A percentile compares a stretch with the other conserved stretches of the same genome.
These are phyloP conservation scores for Vaccinium darrowii DNA, from an alignment of 148 eudicot genomes.

Conservation along the genomic window DNA sequence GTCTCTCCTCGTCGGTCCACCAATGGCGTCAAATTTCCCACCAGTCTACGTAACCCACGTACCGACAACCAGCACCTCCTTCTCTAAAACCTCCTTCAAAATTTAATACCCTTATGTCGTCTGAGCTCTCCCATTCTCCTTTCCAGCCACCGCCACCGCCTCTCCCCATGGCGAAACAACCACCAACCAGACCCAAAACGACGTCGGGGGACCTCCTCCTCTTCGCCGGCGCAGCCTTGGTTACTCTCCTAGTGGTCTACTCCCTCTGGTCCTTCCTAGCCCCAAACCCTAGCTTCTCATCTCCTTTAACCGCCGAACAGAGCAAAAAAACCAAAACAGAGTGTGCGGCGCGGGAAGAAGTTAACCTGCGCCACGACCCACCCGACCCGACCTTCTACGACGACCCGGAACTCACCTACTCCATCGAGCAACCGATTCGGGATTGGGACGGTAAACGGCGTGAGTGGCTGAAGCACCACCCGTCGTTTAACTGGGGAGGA, in stretches of 20 bases:
- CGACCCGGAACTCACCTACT: slow-evolving; percentile 43
- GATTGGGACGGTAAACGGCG: slow-evolving; percentile 79
- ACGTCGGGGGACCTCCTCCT: slow-evolving; percentile 32
- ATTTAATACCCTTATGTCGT: slow-evolving; percentile 3
- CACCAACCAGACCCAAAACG: slow-evolving; percentile 25
- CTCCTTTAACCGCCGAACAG: neutral
- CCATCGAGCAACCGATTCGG: slow-evolving; percentile 35
- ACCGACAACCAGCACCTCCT: neutral
- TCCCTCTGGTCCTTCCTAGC: slow-evolving; percentile 46
- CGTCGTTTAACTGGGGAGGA: slow-evolving; percentile 24
- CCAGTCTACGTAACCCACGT: neutral
- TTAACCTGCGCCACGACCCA: slow-evolving; percentile 23
- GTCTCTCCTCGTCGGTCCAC: neutral
- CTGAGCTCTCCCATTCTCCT: neutral
- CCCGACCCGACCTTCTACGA: slow-evolving; percentile 38
- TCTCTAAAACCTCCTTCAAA: neutral
- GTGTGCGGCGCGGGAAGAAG: too few relatives aligned
- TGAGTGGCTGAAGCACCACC: slow-evolving; percentile 54
- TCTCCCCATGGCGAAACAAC: slow-evolving; percentile 35
- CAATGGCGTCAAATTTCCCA: neutral
- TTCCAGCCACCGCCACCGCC: neutral
- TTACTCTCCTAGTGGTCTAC: slow-evolving; percentile 50
- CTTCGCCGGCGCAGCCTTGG: slow-evolving; percentile 38
- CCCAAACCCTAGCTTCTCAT: slow-evolving; percentile 25
- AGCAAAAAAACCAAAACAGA: neutral